A percentile compares a stretch with the other conserved stretches of the same genome.
phyloP scores from a whole-genome alignment of 75 land plant species.

The Sequoiadendron giganteum region DNA sequence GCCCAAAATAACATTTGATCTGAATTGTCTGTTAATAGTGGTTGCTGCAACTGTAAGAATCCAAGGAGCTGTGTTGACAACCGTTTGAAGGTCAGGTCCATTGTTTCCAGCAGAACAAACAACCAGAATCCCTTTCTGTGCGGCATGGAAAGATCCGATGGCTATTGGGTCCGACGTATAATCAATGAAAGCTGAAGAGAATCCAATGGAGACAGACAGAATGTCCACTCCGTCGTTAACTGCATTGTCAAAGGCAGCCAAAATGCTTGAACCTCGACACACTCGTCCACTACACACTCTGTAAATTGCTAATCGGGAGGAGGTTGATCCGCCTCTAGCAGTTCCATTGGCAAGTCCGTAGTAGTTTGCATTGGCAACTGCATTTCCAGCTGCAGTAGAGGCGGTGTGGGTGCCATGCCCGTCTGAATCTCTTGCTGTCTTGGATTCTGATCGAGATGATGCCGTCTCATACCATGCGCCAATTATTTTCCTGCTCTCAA shows the following conservation, averaged over 20 bases:
- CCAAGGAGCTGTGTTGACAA: slow-evolving; percentile 78
- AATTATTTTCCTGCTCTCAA: slow-evolving; percentile 57
- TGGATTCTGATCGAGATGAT: background rate
- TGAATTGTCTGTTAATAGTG: slow-evolving; percentile 60
- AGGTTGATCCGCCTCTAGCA: slow-evolving; percentile 62
- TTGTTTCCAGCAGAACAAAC: slow-evolving; percentile 71
- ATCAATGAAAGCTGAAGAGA: slow-evolving; percentile 34
- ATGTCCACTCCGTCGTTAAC: slow-evolving; percentile 74
- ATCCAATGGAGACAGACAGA: slow-evolving; percentile 66
- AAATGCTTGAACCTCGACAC: slow-evolving; percentile 43
- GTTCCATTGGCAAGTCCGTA: slow-evolving; percentile 59
- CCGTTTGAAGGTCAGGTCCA: slow-evolving; percentile 58
- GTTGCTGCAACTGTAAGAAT: slow-evolving; percentile 68
- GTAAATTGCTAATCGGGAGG: slow-evolving; percentile 57
- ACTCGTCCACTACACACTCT: slow-evolving; percentile 50
- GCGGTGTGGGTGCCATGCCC: slow-evolving; percentile 84
- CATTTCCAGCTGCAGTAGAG: slow-evolving; percentile 61
- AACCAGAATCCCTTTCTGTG: slow-evolving; percentile 47
- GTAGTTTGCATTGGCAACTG: slow-evolving; percentile 47
- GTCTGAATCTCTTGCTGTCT: slow-evolving; percentile 54
- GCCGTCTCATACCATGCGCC: slow-evolving; percentile 59
- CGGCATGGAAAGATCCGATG: slow-evolving; percentile 73
- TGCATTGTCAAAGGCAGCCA: slow-evolving; percentile 75
- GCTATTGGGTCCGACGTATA: slow-evolving; percentile 64
- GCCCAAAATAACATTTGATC: slow-evolving; percentile 52